Evolutionary conservation across 148 eudicot species (phyloP), one percentile per base, ranked within the genome.

Genomic region (Salicornia ramosissima): DNA sequence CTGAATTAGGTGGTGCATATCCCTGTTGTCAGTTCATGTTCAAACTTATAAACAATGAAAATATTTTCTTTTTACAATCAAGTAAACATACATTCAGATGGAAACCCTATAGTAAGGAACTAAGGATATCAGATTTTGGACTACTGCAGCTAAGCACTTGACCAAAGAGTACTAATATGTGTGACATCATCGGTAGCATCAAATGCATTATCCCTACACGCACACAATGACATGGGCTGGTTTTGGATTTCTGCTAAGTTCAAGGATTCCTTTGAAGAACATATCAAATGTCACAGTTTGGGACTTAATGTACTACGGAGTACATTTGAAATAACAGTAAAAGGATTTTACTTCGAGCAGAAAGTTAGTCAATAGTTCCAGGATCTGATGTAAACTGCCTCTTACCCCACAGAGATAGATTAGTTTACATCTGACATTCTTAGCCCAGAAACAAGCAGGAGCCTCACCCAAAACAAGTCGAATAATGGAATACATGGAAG

Each of bases 1-100:
- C 97, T 86, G 96, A 91, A 95, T 91, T 95, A 91, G 96, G 83
- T 80, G 99, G 97, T 86, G 99, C 99, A 91, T 95, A 89, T 85
- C 97, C 97, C 97, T 95, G 97, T 90, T 75, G 87, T 85, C 90
- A 89, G 93, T 82, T 79, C 82, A 86, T 83, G 65, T 76, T 80
- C 83, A 78, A 83, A 84, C 72, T 88, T 74, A 67, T 78, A 80
- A 72, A 58, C 66, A 70, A 71, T 42, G 64, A 73, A 47, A 61
- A 16, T 26, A 67, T 19, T 34, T 74, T 53, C 56, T 46, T 31
- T 58, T 50, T 46, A 52, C 50, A 68, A 69, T 46, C 24, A 33
- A 55, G 45, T 18, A 67, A 51, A 50, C n/a, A 40, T 42, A 29
- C n/a, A n/a, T 49, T 24, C 40, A 25, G 55, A 29, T 16, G 42